phyloP scores from a whole-genome alignment of 257 asterid species.

The Plantago major region DNA sequence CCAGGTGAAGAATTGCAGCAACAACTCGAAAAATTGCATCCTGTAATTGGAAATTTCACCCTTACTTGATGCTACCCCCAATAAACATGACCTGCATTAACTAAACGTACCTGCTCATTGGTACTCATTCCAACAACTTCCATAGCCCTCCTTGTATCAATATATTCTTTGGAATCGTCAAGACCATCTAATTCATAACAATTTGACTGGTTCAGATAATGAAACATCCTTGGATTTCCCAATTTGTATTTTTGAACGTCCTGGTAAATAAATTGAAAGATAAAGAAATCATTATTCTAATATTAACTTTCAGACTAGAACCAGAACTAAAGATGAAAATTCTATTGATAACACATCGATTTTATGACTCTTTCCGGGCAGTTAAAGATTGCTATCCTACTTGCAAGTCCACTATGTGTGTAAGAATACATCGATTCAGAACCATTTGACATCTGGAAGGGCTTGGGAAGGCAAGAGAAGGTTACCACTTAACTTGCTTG shows the following conservation, averaged over 20 bases:
- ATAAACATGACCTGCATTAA: neutral
- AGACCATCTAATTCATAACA: slow-evolving; percentile 59
- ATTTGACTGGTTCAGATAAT: slow-evolving; percentile 78
- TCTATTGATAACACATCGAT: too few relatives aligned
- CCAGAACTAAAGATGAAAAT: neutral
- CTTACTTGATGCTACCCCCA: neutral
- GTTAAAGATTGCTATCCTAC: too few relatives aligned
- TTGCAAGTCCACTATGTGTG: too few relatives aligned
- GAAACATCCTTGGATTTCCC: slow-evolving; percentile 62
- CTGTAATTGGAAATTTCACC: slow-evolving; percentile 33
- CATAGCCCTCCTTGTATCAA: slow-evolving; percentile 80
- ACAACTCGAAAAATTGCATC: slow-evolving; percentile 85
- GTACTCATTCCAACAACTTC: slow-evolving; percentile 76
- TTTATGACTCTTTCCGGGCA: too few relatives aligned
- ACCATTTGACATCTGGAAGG: too few relatives aligned
- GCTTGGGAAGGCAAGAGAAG: too few relatives aligned
- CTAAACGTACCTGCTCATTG: slow-evolving; percentile 62
- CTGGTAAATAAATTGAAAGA: slow-evolving; percentile 29
- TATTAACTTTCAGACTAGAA: neutral
- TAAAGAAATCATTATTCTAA: slow-evolving; percentile 2
- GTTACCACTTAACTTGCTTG: too few relatives aligned
- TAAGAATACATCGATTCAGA: too few relatives aligned
- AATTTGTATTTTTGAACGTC: slow-evolving; percentile 65
- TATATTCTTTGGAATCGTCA: slow-evolving; percentile 73
- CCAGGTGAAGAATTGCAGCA: slow-evolving; percentile 90